A percentile compares a stretch with the other conserved stretches of the same genome.
These are phyloP conservation scores for Musa balbisiana DNA, from an alignment of 202 grass and related monocot genomes.

Conservation along the genomic window DNA sequence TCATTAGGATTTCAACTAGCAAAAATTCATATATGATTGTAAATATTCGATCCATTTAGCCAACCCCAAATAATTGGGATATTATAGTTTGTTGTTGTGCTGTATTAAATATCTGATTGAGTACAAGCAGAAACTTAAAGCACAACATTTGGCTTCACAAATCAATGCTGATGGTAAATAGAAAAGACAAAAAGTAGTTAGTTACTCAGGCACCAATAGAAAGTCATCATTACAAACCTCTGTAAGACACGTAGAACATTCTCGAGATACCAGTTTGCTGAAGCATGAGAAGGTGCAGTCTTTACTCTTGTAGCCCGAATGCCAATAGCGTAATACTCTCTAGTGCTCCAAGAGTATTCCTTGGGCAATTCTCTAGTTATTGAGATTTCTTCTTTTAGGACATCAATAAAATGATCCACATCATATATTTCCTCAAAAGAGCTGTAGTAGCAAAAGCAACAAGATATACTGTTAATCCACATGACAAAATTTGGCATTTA, in stretches of 20 bases:
- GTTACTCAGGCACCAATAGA: background rate
- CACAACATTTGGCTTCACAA: background rate
- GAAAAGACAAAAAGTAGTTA: background rate
- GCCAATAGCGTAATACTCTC: constrained; percentile 79
- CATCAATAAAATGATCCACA: constrained; percentile 66
- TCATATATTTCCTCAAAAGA: constrained; percentile 88
- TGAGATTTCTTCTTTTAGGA: constrained; percentile 61
- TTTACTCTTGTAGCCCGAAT: constrained; percentile 83
- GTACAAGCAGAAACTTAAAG: background rate
- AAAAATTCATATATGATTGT: background rate
- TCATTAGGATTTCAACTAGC: background rate
- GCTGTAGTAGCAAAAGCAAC: constrained; percentile 32
- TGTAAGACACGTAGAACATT: constrained; percentile 80
- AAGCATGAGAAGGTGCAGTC: constrained; percentile 80
- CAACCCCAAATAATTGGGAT: too few species aligned
- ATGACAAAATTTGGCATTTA: constrained; percentile 11
- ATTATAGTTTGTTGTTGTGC: too few species aligned
- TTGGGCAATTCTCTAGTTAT: constrained; percentile 55
- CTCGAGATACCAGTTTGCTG: constrained; percentile 76
- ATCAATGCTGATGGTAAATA: background rate
- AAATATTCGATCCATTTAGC: background rate
- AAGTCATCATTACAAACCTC: constrained; percentile 48
- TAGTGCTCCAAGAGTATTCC: constrained; percentile 85
- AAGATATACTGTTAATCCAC: background rate
- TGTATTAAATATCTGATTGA: background rate